Conservation (phyloP, 2,329 filamentous ascomycete genomes). For the Daldinia sp. region DNA sequence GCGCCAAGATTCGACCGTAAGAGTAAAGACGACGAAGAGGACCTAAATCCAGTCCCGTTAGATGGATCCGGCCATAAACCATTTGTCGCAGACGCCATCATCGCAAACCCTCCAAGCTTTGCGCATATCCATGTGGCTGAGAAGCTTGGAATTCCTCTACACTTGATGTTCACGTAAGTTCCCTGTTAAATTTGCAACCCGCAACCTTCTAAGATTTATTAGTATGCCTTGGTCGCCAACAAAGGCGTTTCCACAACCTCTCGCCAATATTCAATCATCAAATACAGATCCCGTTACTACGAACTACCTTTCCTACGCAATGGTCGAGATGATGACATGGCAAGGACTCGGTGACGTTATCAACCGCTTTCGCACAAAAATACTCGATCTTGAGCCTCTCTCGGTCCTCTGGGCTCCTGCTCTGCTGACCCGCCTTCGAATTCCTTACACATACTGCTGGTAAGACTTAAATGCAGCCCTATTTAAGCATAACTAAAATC, state of each 20-base stretch:
- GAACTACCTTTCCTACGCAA: constrained; percentile 84
- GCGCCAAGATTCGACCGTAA: constrained; percentile 56
- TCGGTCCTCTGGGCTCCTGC: constrained; percentile 86
- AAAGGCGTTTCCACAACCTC: constrained; percentile 84
- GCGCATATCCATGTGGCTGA: constrained; percentile 75
- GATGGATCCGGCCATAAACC: constrained; percentile 44
- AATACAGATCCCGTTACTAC: constrained; percentile 76
- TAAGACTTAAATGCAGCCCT: constrained; percentile 46
- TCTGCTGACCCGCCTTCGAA: constrained; percentile 77
- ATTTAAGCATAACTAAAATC: background rate
- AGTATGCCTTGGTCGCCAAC: constrained; percentile 90
- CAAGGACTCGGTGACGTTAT: constrained; percentile 92
- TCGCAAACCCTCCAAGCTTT: constrained; percentile 74
- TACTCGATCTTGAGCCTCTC: constrained; percentile 77
- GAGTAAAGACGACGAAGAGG: constrained; percentile 38
- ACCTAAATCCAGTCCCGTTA: constrained; percentile 26
- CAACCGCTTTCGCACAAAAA: constrained; percentile 83
- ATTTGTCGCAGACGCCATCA: constrained; percentile 53
- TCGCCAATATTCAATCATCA: constrained; percentile 78
- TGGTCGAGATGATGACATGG: constrained; percentile 94
- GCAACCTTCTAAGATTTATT: constrained; percentile 27
- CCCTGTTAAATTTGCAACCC: background rate
- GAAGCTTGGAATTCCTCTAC: constrained; percentile 72
- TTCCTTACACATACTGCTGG: constrained; percentile 95
- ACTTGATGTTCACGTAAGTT: constrained; percentile 78